Base-by-base conservation (phyloP, 495 filamentous ascomycete species). In the Endocarpon pusillum region DNA sequence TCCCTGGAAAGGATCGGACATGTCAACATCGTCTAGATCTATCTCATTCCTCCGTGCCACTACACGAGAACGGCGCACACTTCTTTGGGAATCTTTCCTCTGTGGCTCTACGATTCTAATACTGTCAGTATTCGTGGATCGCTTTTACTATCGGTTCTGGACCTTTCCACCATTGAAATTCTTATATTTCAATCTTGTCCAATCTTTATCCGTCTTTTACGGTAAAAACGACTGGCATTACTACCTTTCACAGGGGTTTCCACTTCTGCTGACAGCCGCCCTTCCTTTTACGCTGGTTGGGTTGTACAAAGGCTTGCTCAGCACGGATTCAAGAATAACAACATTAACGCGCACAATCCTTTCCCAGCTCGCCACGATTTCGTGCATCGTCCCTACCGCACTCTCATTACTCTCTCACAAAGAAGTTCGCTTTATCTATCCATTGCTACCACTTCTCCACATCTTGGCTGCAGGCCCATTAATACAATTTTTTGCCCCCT, bases 401-500 rank as follows among this genome's bases (percentile, higher is more conserved):
- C 69, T 96, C 14, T 91, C 81, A 6, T 39, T 81, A 10, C 78
- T 97, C 36, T 73, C 87, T 18, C 89, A 97, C 59, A 97, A 97
- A 55, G 89, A 97, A 69, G 80, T 94, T 40, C 83, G 89, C 42
- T 97, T 97, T 58, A 79, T 96, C 42, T 94, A 93, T 47, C 91
- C 89, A 3, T 68, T 96, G 24, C 66, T 97, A 1, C 89, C 89
- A 3, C 62, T 77, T 12, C 64, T 97, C 10, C 84, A 93, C 49
- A 61, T 91, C 41, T 62, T 96, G 28, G 67, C 78, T 3, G 80
- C 83, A 0, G 66, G 71, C 2, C 66, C 74, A 14, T 54, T 81
- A 15, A 58, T 69, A 3, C 56, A 62, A 18, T 86, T 78, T 56
- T 85, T 84, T 45, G 62, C 62, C 22, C 53, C 55, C 0, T 55